Conservation (phyloP, 192 early-diverging fungal species). For the Tieghemiomyces parasiticus region DNA sequence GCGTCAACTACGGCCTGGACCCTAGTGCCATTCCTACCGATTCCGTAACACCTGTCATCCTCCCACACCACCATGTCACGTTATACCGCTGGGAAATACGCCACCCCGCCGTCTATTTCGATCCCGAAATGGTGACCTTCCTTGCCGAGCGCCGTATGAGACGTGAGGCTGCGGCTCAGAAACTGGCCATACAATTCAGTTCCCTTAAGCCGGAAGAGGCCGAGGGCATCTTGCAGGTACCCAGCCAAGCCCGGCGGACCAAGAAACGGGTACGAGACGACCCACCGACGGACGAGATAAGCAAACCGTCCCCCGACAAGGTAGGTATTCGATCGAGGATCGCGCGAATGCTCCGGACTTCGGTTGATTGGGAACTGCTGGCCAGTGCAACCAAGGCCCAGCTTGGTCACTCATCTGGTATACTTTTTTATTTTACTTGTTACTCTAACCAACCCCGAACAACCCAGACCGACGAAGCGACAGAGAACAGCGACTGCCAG, state of each 20-base stretch:
- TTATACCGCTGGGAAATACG: slow-evolving; percentile 27
- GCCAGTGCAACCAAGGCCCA: too few species aligned
- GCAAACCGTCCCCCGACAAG: too few species aligned
- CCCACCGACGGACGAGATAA: too few species aligned
- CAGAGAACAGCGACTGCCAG: too few species aligned
- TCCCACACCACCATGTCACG: slow-evolving; percentile 19
- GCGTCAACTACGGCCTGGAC: slow-evolving; percentile 22
- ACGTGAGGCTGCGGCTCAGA: slow-evolving; percentile 13
- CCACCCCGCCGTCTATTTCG: slow-evolving; percentile 17
- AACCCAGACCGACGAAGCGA: too few species aligned
- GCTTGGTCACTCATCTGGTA: too few species aligned
- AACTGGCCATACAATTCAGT: slow-evolving; percentile 18
- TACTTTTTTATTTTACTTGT: too few species aligned
- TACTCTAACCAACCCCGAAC: too few species aligned
- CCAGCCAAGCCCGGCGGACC: slow-evolving; percentile 17
- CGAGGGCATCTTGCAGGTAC: slow-evolving; percentile 18
- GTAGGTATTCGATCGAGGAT: too few species aligned
- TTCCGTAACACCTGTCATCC: slow-evolving; percentile 9
- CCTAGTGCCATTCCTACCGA: slow-evolving; percentile 14
- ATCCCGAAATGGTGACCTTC: slow-evolving; percentile 16
- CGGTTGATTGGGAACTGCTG: too few species aligned
- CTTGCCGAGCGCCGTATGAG: slow-evolving; percentile 14
- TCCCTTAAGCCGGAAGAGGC: slow-evolving; percentile 12
- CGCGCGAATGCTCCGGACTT: too few species aligned
- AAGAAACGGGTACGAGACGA: slow-evolving; percentile 9